phyloP scores from a whole-genome alignment of 805 yeast genomes.

The Yamadazyma kitorensis region DNA sequence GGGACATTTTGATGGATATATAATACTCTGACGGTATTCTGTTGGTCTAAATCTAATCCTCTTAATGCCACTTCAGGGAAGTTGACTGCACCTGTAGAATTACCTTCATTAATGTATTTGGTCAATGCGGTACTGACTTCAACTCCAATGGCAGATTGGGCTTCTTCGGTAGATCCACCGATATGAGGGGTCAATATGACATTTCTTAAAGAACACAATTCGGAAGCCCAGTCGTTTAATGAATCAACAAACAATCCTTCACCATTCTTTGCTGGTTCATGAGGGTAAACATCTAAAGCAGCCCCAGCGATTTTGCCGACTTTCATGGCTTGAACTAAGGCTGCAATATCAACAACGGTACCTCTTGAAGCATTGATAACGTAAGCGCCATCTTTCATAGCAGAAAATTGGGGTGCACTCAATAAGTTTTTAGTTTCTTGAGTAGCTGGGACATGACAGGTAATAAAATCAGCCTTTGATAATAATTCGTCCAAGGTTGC shows the following conservation, averaged over 20 bases:
- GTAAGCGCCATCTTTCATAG: conserved; percentile 95
- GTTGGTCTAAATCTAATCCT: conserved; percentile 82
- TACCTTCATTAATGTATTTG: conserved; percentile 94
- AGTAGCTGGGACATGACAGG: conserved; percentile 93
- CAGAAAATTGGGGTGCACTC: conserved; percentile 85
- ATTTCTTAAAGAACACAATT: conserved; percentile 78
- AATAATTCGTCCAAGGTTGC: conserved; percentile 79
- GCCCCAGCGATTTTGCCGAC: conserved; percentile 95
- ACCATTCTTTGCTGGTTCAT: conserved; percentile 97
- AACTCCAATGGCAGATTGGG: conserved; percentile 95
- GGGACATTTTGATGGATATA: conserved; percentile 98
- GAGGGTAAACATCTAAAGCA: conserved; percentile 93
- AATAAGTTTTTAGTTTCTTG: conserved; percentile 89
- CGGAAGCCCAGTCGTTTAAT: conserved; percentile 81
- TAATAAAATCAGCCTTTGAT: conserved; percentile 78
- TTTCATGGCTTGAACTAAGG: conserved; percentile 86
- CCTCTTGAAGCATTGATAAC: conserved; percentile 97
- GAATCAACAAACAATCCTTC: conserved; percentile 68
- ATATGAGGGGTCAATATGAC: conserved; percentile 94
- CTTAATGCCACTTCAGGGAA: conserved; percentile 97
- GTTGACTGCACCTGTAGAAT: conserved; percentile 92
- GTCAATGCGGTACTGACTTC: conserved; percentile 87
- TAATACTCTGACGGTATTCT: conserved; percentile 85
- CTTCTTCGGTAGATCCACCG: conserved; percentile 99
- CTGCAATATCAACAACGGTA: conserved; percentile 94